These are phyloP conservation scores for Serendipita sp. DNA, from an alignment of 768 basidiomycete genomes.

Conservation along the genomic window DNA sequence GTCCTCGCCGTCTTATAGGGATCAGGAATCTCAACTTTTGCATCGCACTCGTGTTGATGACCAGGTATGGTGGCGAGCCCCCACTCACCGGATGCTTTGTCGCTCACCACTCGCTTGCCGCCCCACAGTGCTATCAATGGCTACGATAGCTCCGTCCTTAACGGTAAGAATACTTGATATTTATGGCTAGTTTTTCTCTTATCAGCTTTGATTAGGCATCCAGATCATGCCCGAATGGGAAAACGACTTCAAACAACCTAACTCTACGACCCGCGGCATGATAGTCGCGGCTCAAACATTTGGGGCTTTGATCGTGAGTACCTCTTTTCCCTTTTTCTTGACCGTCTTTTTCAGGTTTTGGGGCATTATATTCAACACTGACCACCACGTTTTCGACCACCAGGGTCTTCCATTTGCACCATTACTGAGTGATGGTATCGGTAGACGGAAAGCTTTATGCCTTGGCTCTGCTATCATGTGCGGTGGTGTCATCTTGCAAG, in stretches of 20 bases:
- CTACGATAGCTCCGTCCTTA: slow-evolving; percentile 47
- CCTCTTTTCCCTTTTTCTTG: background rate
- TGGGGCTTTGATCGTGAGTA: background rate
- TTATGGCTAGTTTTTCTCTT: background rate
- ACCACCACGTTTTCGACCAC: background rate
- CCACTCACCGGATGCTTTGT: background rate
- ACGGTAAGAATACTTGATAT: slow-evolving; percentile 19
- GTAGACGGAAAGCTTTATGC: slow-evolving; percentile 44
- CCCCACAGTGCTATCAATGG: slow-evolving; percentile 44
- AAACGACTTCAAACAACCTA: slow-evolving; percentile 34
- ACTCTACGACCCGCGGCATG: background rate
- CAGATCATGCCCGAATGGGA: slow-evolving; percentile 54
- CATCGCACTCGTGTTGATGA: slow-evolving; percentile 17
- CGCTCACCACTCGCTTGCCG: slow-evolving; percentile 30
- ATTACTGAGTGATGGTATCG: slow-evolving; percentile 39
- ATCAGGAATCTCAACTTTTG: slow-evolving; percentile 42
- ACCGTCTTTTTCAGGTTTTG: background rate
- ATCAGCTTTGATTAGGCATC: slow-evolving; percentile 26
- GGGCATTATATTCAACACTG: too few species aligned
- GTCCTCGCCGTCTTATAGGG: slow-evolving; percentile 21
- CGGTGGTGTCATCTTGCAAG: slow-evolving; percentile 41
- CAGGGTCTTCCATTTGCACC: slow-evolving; percentile 49
- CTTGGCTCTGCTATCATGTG: slow-evolving; percentile 48
- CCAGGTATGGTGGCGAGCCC: background rate
- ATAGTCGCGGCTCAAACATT: background rate